Evolutionary conservation across 768 basidiomycete species (phyloP).

Genomic region (Serpula lacrymans): DNA sequence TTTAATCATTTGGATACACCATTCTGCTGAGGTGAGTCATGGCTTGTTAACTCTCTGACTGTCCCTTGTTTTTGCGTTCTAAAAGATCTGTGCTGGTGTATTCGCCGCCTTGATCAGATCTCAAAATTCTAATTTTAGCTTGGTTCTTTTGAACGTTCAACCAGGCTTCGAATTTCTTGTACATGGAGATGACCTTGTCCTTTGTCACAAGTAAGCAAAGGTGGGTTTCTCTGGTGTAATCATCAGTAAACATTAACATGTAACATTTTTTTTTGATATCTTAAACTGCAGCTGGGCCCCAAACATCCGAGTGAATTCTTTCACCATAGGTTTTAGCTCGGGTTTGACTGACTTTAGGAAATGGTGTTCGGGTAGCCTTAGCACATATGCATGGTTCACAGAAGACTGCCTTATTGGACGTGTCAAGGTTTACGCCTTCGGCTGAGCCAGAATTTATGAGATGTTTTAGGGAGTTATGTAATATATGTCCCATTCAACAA

Average conservation of each 20-base stretch:
- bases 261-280: slow-evolving; percentile 27
- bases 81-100: slow-evolving; percentile 17
- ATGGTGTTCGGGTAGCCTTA: slow-evolving; percentile 10
- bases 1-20: slow-evolving; percentile 27
- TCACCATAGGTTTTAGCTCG: neutral
- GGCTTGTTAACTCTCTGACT: slow-evolving; percentile 16
- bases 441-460: no score
- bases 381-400: slow-evolving; percentile 36
- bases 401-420: no score
- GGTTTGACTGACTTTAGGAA: neutral
- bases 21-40: slow-evolving; percentile 29
- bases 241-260: slow-evolving; percentile 34
- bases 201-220: no score
- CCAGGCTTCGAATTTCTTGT: slow-evolving; percentile 28
- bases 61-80: slow-evolving; percentile 17
- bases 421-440: no score
- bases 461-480: no score
- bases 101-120: slow-evolving; percentile 23
- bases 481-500: slow-evolving; percentile 27
- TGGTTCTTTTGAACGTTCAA: slow-evolving; percentile 22
- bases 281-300: slow-evolving; percentile 4
- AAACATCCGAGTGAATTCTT: slow-evolving; percentile 6
- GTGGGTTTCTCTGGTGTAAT: slow-evolving; percentile 24
- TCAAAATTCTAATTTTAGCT: slow-evolving; percentile 14
- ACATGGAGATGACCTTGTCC: slow-evolving; percentile 22